Percentiles rank a stretch among this genome's conserved stretches.
phyloP scores from a whole-genome alignment of 768 basidiomycete species.

The Rhodotorula toruloides region DNA sequence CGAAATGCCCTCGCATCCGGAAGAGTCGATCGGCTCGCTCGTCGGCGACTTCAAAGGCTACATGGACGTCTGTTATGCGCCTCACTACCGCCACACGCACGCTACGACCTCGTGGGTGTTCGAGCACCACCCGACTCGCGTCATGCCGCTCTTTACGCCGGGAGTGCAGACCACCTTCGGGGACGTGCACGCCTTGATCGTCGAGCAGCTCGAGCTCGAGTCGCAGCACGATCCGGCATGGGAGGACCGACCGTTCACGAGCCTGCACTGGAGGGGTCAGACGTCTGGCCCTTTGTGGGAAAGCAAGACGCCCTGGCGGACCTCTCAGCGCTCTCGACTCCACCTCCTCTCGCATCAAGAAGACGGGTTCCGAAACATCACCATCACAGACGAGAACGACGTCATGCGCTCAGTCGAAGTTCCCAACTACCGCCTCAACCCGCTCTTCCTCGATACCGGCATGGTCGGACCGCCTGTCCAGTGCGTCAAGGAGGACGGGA shows the following conservation, averaged over 20 bases:
- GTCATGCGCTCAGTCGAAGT: conserved; percentile 25
- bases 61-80: conserved; percentile 42
- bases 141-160: conserved; percentile 41
- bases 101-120: conserved; percentile 41
- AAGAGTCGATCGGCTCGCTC: conserved; percentile 33
- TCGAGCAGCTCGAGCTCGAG: conserved; percentile 44
- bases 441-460: conserved; percentile 42
- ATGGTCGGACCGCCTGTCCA: conserved; percentile 43
- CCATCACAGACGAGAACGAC: conserved; percentile 37
- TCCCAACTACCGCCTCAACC: conserved; percentile 42
- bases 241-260: conserved; percentile 49
- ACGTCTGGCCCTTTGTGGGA: conserved; percentile 47
- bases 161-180: conserved; percentile 40
- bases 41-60: conserved; percentile 36
- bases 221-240: conserved; percentile 44
- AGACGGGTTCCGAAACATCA: conserved; percentile 32
- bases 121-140: conserved; percentile 38
- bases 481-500: conserved; percentile 41
- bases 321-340: conserved; percentile 42
- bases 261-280: conserved; percentile 50
- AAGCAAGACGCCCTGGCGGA: conserved; percentile 40
- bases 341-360: conserved; percentile 41
- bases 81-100: conserved; percentile 44
- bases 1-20: conserved; percentile 31
- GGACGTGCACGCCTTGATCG: conserved; percentile 43